A percentile compares a stretch with the other conserved stretches of the same genome.
phyloP scores from a whole-genome alignment of 495 filamentous ascomycete genomes.

The Saxophila tyrrhenica region DNA sequence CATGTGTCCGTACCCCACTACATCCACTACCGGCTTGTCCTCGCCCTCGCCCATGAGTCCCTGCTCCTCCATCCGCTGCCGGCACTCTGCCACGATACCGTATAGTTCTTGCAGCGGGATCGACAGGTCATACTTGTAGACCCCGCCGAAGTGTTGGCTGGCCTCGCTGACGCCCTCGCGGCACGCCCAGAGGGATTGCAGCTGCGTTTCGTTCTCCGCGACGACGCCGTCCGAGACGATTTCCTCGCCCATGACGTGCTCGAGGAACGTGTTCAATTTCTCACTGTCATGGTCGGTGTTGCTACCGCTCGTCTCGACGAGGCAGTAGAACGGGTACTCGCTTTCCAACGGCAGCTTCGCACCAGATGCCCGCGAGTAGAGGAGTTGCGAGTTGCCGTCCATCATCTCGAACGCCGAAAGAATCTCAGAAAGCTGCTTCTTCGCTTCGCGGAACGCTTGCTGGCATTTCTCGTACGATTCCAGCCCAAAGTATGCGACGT shows the following conservation, averaged over 20 bases:
- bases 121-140: conserved; percentile 97
- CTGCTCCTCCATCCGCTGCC: conserved; percentile 53
- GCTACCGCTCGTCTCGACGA: conserved; percentile 90
- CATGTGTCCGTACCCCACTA: conserved; percentile 97
- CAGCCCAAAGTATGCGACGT: conserved; percentile 82
- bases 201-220: conserved; percentile 85
- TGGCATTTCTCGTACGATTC: conserved; percentile 79
- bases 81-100: conserved; percentile 71
- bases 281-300: conserved; percentile 73
- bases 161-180: conserved; percentile 86
- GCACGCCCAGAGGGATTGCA: conserved; percentile 77
- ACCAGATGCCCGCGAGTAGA: conserved; percentile 62
- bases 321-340: conserved; percentile 84
- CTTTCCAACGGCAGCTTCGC: conserved; percentile 68
- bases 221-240: conserved; percentile 80
- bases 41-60: conserved; percentile 70
- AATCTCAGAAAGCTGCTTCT: conserved; percentile 82
- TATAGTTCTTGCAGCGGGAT: conserved; percentile 86
- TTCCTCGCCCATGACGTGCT: conserved; percentile 73
- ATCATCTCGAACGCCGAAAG: conserved; percentile 96
- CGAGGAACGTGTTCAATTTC: conserved; percentile 78
- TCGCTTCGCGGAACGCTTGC: conserved; percentile 71
- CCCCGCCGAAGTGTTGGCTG: conserved; percentile 80
- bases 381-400: conserved; percentile 67
- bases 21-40: conserved; percentile 62